Base-by-base conservation (phyloP, 2,329 filamentous ascomycete species). In the Beauveria medogensis region DNA sequence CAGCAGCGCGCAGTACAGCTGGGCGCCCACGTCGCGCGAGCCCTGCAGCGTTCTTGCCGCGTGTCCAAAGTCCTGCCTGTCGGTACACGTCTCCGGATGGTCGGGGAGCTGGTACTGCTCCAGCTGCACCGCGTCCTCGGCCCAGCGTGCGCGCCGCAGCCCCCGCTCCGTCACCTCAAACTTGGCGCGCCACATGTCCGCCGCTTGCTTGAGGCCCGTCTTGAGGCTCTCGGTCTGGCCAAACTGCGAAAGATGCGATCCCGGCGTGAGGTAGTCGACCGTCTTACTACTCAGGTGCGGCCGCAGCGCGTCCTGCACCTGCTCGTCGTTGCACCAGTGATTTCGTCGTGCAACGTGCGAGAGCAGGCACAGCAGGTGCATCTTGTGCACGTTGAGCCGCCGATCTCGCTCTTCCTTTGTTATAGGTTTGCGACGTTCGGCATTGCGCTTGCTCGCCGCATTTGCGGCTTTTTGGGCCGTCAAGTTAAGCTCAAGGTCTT, bases 1-100 rank as follows among this genome's bases (percentile, higher is more conserved):
- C 4, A 99, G 79, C 37, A 97, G 74, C 3, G 92, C 89, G 71
- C 94, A 97, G 68, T 95, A 96, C 0, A 99, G 73, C 71, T 97
- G 92, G 2, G 91, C 90, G 0, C 92, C 94, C 10, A 95, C 80
- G 71, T 99, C 94, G 65, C 92, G 85, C 9, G 93, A 97, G 0
- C 93, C 95, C 65, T 86, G 78, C 20, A 96, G 73, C 5, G 76
- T 82, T 63, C 78, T 81, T 0, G 92, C 91, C 34, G 89, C 87
- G 43, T 80, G 78, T 4, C 82, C 79, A 67, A 97, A 97, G 65
- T 95, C 91, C 0, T 80, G 75, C 62, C 82, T 86, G 30, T 91
- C 88, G 54, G 89, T 74, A 22, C 86, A 82, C 1, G 84, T 79
- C 67, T 95, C 91, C 55, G 84, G 76, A 60, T 90, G 83, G 9